These are phyloP conservation scores for Dissophora ornata DNA, from an alignment of 192 early-diverging fungal species.

Conservation along the genomic window DNA sequence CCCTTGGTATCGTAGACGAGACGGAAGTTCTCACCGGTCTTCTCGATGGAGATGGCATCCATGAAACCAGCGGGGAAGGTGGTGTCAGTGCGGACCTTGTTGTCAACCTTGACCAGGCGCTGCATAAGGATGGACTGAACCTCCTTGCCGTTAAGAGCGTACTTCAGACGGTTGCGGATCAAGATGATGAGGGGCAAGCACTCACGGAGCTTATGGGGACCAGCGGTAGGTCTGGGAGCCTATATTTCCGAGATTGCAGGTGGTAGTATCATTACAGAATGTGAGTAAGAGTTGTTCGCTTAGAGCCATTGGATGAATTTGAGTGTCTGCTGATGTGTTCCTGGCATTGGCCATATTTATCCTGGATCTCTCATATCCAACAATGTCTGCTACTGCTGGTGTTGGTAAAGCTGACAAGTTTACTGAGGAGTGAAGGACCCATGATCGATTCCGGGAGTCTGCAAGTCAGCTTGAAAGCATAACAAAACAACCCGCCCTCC, in stretches of 20 bases:
- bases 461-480: no score
- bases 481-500: no score
- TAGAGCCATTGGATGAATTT: no score
- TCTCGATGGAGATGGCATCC: conserved; percentile 93
- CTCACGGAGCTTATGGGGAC: conserved; percentile 99
- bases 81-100: conserved; percentile 80
- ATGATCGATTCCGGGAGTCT: no score
- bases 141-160: conserved; percentile 98
- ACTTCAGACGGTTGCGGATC: conserved; percentile 99
- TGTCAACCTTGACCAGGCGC: conserved; percentile 99
- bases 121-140: conserved; percentile 97
- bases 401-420: no score
- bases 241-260: conserved; percentile 1
- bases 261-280: no score
- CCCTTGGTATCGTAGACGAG: conserved; percentile 99
- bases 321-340: no score
- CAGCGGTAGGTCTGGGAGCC: conserved; percentile 95
- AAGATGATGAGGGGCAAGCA: conserved; percentile 98
- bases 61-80: conserved; percentile 77
- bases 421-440: no score
- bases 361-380: no score
- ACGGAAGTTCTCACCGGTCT: conserved; percentile 99
- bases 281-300: no score
- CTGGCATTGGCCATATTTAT: no score
- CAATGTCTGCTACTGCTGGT: no score